phyloP scores from a whole-genome alignment of 352 stramenopile genomes.

The Pythium scleroteichum region DNA sequence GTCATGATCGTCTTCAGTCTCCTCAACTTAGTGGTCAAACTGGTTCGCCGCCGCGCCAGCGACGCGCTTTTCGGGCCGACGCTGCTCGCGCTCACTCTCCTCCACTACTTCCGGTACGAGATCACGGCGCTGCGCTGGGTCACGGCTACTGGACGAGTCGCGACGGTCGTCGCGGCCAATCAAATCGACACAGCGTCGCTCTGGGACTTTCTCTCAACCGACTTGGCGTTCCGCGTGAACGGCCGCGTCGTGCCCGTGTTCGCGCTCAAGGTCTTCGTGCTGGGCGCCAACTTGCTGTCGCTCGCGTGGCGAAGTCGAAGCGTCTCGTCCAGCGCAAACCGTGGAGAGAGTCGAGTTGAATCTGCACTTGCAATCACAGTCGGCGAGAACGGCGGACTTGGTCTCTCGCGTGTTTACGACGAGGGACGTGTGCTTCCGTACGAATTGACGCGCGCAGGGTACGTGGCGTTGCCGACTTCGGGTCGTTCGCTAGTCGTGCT shows the following conservation, averaged over 20 bases:
- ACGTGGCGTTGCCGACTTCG: too few relatives aligned
- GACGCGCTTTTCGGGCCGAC: slow-evolving; percentile 37
- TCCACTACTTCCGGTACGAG: slow-evolving; percentile 29
- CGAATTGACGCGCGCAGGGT: too few relatives aligned
- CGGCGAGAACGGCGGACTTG: too few relatives aligned
- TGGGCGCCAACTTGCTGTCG: not conserved
- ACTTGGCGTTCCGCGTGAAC: not conserved
- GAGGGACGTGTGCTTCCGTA: too few relatives aligned
- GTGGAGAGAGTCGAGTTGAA: too few relatives aligned
- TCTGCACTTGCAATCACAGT: too few relatives aligned
- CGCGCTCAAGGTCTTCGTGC: not conserved
- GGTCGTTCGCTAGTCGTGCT: too few relatives aligned
- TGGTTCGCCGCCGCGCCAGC: slow-evolving; percentile 27
- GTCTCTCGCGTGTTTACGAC: too few relatives aligned
- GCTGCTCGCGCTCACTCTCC: slow-evolving; percentile 23
- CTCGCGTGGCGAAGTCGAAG: not conserved
- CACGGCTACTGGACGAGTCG: slow-evolving; percentile 26
- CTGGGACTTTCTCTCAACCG: not conserved
- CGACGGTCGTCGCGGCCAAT: slow-evolving; percentile 22
- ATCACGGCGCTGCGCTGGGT: slow-evolving; percentile 17
- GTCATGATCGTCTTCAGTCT: slow-evolving; percentile 32
- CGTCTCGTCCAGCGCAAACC: too few relatives aligned
- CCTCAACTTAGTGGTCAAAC: slow-evolving; percentile 31
- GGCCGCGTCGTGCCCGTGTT: not conserved
- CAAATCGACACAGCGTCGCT: slow-evolving; percentile 24